Conservation (phyloP, 1,139 yeast species). For the Candida pseudoviswanathii region DNA sequence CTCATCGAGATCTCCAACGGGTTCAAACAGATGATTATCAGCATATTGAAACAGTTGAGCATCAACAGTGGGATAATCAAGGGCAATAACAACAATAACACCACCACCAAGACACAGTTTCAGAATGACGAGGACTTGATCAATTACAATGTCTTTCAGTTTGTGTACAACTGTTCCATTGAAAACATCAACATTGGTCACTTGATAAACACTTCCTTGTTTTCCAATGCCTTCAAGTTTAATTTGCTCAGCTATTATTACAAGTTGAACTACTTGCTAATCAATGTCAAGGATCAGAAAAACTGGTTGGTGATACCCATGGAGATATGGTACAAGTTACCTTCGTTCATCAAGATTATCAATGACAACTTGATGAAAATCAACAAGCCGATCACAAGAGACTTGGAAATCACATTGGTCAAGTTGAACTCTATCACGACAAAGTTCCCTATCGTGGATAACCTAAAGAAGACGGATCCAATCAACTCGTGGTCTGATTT, state of each 20-base stretch:
- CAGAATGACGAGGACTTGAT: constrained; percentile 11
- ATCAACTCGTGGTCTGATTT: constrained; percentile 14
- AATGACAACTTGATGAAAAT: constrained; percentile 13
- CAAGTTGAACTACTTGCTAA: constrained; percentile 12
- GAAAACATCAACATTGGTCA: constrained; percentile 21
- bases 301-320: constrained; percentile 14
- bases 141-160: constrained; percentile 17
- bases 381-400: constrained; percentile 11
- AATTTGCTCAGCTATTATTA: constrained; percentile 15
- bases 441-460: constrained; percentile 15
- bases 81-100: not conserved
- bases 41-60: constrained; percentile 12
- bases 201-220: constrained; percentile 15
- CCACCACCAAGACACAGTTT: not conserved
- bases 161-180: constrained; percentile 20
- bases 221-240: constrained; percentile 14
- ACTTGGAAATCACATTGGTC: constrained; percentile 15
- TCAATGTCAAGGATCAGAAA: constrained; percentile 7
- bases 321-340: constrained; percentile 17
- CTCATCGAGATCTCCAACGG: constrained; percentile 10
- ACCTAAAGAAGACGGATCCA: constrained; percentile 9
- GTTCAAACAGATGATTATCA: constrained; percentile 12
- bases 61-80: constrained; percentile 8
- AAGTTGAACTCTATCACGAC: constrained; percentile 14
- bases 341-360: constrained; percentile 14